Evolutionary conservation across 2,329 filamentous ascomycete species (phyloP), one percentile per base, ranked within the genome.

Genomic region (Raffaelea deltoideospora): DNA sequence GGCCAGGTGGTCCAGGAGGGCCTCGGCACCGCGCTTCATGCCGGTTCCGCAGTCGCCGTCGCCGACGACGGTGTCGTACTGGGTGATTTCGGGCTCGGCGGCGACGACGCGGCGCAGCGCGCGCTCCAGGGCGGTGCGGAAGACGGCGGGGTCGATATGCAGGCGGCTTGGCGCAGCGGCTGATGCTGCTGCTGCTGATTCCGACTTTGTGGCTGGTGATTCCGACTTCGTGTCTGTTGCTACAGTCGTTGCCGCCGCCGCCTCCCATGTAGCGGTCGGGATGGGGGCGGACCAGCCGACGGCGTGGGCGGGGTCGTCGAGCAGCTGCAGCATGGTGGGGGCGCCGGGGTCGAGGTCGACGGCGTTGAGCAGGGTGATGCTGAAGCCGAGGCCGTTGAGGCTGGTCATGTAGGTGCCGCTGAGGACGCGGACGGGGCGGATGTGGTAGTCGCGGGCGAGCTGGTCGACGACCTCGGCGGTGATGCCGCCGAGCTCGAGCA

Each of bases 41-140:
- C 84, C 84, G 40, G 85, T 82, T 10, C 86, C 86, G 50, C 86
- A 94, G 57, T 94, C 86, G 33, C 86, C 86, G 51, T 94, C 86
- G 30, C 86, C 86, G 19, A 93, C 84, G 11, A 90, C 73, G 0
- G 84, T 92, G 51, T 85, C 80, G 48, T 74, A 85, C 34, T 62
- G 68, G 0, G 80, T 85, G 35, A 85, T 66, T 35, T 82, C 76
- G 2, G 79, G 75, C 53, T 86, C 80, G 1, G 67, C 77, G 0
- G 61, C 65, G 43, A 84, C 68, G 13, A 86, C 60, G 26, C 62
- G 64, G 34, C 79, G 59, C 14, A 85, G 60, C 0, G 65, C 80
- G 14, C 57, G 60, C 17, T 56, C 64, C 29, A 86, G 59, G 5
- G 65, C 64, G 20, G 61, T 55, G 40, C 64, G 68, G 10, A 72